Conservation (phyloP, 768 basidiomycete genomes). For the Serpula lacrymans region DNA sequence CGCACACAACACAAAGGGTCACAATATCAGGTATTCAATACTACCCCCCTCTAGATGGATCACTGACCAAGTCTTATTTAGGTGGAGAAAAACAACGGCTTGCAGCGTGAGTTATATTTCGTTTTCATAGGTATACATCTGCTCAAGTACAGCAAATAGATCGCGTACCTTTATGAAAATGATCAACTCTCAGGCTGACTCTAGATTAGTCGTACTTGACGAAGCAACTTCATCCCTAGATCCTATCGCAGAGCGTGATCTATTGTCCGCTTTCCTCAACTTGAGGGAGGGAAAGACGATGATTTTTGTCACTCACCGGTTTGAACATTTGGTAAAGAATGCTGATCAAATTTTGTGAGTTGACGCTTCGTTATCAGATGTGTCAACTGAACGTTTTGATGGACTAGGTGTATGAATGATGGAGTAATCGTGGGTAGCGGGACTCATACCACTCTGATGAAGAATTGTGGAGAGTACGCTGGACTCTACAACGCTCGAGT, state of each 20-base stretch:
- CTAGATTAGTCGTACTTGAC: constrained; percentile 51
- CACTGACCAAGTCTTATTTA: constrained; percentile 3
- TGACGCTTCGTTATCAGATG: background rate
- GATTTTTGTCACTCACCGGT: constrained; percentile 40
- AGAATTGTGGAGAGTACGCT: constrained; percentile 28
- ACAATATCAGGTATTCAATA: constrained; percentile 18
- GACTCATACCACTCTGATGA: constrained; percentile 29
- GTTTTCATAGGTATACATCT: background rate
- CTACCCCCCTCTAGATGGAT: constrained; percentile 6
- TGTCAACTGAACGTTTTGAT: background rate
- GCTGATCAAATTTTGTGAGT: constrained; percentile 37
- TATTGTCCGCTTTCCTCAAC: constrained; percentile 39
- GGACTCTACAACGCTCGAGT: constrained; percentile 31
- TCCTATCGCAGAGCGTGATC: constrained; percentile 46
- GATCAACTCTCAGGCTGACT: constrained; percentile 22
- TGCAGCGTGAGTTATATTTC: constrained; percentile 39
- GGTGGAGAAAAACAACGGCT: constrained; percentile 49
- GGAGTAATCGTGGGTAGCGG: constrained; percentile 30
- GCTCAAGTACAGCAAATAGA: constrained; percentile 20
- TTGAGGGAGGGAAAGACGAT: constrained; percentile 46
- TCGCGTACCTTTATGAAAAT: constrained; percentile 45
- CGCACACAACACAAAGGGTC: constrained; percentile 16
- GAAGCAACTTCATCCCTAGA: constrained; percentile 60
- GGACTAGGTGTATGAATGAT: constrained; percentile 29
- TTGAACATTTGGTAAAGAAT: constrained; percentile 33